phyloP scores from a whole-genome alignment of 2,329 filamentous ascomycete genomes.

The Monosporascus sp. region DNA sequence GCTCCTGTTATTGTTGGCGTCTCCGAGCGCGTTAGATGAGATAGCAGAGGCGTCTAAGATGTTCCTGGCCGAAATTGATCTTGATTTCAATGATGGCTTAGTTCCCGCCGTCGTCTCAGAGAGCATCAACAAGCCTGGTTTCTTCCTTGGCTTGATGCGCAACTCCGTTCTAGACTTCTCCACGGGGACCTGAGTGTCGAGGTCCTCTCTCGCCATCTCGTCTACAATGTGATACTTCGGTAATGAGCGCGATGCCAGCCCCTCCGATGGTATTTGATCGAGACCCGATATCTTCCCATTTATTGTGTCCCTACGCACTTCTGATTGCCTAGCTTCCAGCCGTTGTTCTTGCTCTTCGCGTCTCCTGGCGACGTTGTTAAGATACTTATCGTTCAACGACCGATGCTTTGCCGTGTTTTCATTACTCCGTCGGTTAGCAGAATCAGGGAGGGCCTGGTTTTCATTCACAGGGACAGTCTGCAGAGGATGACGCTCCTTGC shows the following conservation, averaged over 20 bases:
- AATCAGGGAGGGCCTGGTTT: not conserved
- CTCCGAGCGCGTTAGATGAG: not conserved
- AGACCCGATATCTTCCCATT: too few relatives aligned
- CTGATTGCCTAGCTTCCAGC: not conserved
- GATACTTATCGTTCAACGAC: not conserved
- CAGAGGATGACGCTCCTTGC: not conserved
- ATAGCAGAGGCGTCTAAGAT: not conserved
- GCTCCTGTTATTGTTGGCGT: not conserved
- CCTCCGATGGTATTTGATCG: not conserved
- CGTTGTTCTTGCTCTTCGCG: not conserved
- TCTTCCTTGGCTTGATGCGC: slow-evolving; percentile 41
- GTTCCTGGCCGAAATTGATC: not conserved
- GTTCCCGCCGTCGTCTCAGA: slow-evolving; percentile 28
- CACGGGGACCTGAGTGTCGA: slow-evolving; percentile 1
- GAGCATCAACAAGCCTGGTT: slow-evolving; percentile 44
- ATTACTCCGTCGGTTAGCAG: not conserved
- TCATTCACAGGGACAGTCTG: not conserved
- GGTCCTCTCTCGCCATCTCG: not conserved
- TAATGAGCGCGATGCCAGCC: not conserved
- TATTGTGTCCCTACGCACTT: not conserved
- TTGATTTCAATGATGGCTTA: slow-evolving; percentile 1
- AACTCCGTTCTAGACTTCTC: slow-evolving; percentile 38
- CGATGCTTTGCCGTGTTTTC: not conserved
- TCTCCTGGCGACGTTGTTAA: not conserved
- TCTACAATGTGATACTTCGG: slow-evolving; percentile 1